Percentiles rank a stretch among this genome's conserved stretches.
phyloP scores from a whole-genome alignment of 169 alveolate species.

The Theileria luwenshuni region DNA sequence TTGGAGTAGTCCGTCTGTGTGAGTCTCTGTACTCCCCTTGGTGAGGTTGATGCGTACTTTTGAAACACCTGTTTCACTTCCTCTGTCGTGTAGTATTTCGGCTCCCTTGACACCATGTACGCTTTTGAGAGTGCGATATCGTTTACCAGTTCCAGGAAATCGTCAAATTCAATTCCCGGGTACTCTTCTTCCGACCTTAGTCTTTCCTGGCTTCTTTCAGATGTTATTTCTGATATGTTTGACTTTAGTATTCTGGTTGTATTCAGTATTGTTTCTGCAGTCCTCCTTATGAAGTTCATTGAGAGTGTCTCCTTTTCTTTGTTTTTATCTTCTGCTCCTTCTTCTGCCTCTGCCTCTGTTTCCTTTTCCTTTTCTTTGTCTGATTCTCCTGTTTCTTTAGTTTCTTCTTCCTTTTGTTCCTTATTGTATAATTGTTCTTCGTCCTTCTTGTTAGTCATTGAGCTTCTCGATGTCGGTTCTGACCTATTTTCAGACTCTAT shows the following conservation, averaged over 20 bases:
- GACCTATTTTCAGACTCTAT: background rate
- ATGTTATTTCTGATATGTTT: background rate
- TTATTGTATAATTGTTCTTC: too few relatives aligned
- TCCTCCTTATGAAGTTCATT: background rate
- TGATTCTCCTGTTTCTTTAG: background rate
- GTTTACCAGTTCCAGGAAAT: conserved; percentile 35
- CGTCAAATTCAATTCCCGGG: conserved; percentile 38
- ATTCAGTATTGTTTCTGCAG: background rate
- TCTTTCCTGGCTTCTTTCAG: background rate
- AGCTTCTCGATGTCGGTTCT: background rate
- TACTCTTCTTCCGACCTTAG: conserved; percentile 1
- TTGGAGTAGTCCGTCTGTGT: conserved; percentile 44
- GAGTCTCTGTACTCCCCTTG: conserved; percentile 43
- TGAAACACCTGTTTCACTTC: conserved; percentile 26
- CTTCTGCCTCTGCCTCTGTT: background rate
- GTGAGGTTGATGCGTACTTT: conserved; percentile 23
- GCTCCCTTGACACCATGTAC: conserved; percentile 20
- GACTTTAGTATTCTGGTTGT: conserved; percentile 8
- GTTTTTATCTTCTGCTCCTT: background rate
- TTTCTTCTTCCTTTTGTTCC: background rate
- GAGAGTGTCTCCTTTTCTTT: background rate
- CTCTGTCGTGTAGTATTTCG: conserved; percentile 11
- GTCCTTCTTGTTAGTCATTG: too few relatives aligned
- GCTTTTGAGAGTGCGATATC: conserved; percentile 39
- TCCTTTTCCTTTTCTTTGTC: background rate